Evolutionary conservation across 441 rosid genomes (phyloP), one percentile per base, ranked within the genome.

Genomic region (Cnidoscolus chayamansa): DNA sequence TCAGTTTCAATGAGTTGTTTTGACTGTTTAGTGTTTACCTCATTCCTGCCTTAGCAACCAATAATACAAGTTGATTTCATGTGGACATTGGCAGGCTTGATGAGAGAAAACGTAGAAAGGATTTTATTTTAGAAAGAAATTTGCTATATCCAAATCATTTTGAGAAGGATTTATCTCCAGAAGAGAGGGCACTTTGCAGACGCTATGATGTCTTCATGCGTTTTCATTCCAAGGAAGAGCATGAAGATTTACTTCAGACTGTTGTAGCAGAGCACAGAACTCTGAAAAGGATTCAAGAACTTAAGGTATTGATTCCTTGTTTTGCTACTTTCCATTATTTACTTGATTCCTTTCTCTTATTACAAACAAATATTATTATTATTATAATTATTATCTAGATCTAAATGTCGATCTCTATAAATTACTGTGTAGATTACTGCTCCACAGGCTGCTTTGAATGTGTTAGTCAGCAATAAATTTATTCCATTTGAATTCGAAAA

Each of bases 61-160:
- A n/a, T 6, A 30, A 50, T 25, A 4, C 11, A 20, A 2, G n/a
- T 65, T 49, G 13, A 45, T 32, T 40, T 64, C n/a, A 49, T 47
- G 20, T 13, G 12, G 43, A 32, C 63, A 37, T 75, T 76, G 71
- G 75, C 86, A 95, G 98, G 89, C 94, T 91, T 76, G 98, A 92
- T 73, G 98, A 95, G 84, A 87, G 99, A 85, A 89, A 95, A 82
- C 92, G 83, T 15, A 84, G 98, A 81, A 92, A 95, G 84, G 96
- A 92, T 70, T 95, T 95, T 77, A 87, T 95, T 53, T 68, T 92
- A 60, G 98, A 92, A 76, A 88, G 97, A 79, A 86, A 87, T 83
- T 72, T 95, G 80, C 77, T 95, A 59, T 81, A 85, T 80, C 91
- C 89, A 67, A 88, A 80, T 84, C 87, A 87, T 63, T 80, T 89